phyloP scores from a whole-genome alignment of 352 stramenopile genomes.

The Phytopythium oedochilum region DNA sequence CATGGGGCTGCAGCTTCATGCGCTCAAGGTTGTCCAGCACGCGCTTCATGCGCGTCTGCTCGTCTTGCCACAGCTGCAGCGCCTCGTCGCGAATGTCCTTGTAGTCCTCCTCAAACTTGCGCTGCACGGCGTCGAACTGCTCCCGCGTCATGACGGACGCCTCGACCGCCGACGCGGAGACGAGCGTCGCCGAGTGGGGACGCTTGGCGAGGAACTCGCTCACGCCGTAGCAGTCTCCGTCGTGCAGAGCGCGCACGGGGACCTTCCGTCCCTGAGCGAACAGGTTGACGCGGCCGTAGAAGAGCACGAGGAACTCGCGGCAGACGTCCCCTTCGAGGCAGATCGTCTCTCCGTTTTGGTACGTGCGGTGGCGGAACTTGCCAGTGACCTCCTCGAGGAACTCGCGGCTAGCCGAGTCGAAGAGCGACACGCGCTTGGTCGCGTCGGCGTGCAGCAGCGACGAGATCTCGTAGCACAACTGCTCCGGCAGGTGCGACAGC shows the following conservation, averaged over 20 bases:
- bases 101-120: conserved; percentile 61
- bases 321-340: conserved; percentile 65
- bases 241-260: conserved; percentile 48
- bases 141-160: conserved; percentile 70
- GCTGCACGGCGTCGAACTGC: conserved; percentile 58
- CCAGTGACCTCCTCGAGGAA: conserved; percentile 78
- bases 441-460: conserved; percentile 60
- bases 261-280: conserved; percentile 44
- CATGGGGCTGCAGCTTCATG: conserved; percentile 49
- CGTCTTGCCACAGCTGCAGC: conserved; percentile 26
- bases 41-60: conserved; percentile 21
- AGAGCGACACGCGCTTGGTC: conserved; percentile 48
- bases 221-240: conserved; percentile 66
- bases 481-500: conserved; percentile 57
- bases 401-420: conserved; percentile 55
- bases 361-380: conserved; percentile 68
- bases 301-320: conserved; percentile 63
- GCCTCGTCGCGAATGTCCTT: conserved; percentile 47
- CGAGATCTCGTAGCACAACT: conserved; percentile 73
- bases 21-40: conserved; percentile 44
- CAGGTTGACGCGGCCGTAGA: conserved; percentile 60
- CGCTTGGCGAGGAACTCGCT: conserved; percentile 55
- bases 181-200: conserved; percentile 39
- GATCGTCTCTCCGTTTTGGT: conserved; percentile 68
- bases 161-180: conserved; percentile 39